These are phyloP conservation scores for Aspergillus carlsbadensis DNA, from an alignment of 495 filamentous ascomycete genomes.

Conservation along the genomic window DNA sequence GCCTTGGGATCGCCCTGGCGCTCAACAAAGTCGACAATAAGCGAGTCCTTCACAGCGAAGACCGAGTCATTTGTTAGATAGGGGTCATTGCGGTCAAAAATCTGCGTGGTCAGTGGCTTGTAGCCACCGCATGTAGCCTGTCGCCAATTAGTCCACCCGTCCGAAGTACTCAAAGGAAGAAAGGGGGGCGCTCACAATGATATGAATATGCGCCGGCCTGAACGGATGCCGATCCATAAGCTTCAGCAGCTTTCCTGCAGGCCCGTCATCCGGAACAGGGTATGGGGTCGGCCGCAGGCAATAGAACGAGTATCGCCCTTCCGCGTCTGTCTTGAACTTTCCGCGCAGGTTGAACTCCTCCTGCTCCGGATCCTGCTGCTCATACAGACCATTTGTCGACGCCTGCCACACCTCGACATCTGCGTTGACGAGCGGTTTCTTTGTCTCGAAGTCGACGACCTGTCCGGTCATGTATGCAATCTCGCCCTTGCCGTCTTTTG, in stretches of 20 bases:
- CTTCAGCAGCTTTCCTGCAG: slow-evolving; percentile 44
- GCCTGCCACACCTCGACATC: slow-evolving; percentile 77
- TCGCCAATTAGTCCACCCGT: slow-evolving; percentile 3
- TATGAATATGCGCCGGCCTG: slow-evolving; percentile 82
- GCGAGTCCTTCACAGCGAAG: slow-evolving; percentile 75
- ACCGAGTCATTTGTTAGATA: slow-evolving; percentile 66
- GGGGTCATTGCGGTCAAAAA: slow-evolving; percentile 66
- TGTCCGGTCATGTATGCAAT: slow-evolving; percentile 62
- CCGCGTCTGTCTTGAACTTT: slow-evolving; percentile 62
- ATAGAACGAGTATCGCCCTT: slow-evolving; percentile 67
- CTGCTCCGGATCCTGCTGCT: slow-evolving; percentile 73
- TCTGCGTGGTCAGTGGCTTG: slow-evolving; percentile 67
- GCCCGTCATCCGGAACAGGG: slow-evolving; percentile 67
- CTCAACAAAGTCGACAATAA: slow-evolving; percentile 65
- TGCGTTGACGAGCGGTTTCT: slow-evolving; percentile 59
- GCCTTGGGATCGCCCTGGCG: slow-evolving; percentile 62
- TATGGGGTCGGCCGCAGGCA: slow-evolving; percentile 70
- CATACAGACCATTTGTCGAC: slow-evolving; percentile 75
- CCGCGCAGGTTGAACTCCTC: slow-evolving; percentile 74
- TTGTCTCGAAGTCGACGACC: slow-evolving; percentile 56
- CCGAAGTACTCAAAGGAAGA: not conserved
- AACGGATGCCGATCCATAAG: slow-evolving; percentile 74
- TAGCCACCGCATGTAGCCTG: slow-evolving; percentile 46
- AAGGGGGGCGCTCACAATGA: slow-evolving; percentile 66
- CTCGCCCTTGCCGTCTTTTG: slow-evolving; percentile 53